Evolutionary conservation across 345 rosid genomes (phyloP), one percentile per base, ranked within the genome.

Genomic region (Eucalyptus pauciflora): DNA sequence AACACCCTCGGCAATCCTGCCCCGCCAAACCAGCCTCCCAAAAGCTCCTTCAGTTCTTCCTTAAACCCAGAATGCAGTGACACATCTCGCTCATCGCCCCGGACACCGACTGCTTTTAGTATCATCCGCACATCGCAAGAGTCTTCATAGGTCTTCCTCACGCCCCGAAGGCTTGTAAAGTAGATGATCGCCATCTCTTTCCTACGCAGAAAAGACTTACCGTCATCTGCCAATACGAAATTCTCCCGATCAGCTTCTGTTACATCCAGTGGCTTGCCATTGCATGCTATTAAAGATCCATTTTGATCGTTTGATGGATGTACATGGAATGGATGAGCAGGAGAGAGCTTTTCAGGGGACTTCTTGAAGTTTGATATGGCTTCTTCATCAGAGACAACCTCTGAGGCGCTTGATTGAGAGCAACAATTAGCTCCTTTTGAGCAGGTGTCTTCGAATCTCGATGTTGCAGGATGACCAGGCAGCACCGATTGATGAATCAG

Each of bases 21-120:
- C 86, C 92, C 56, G 87, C 89, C 87, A 29, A 89, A 87, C 51
- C 89, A 93, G 60, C 92, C 94, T 80, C 94, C 96, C 45, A 91
- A 88, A 10, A 96, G 91, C 90, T 93, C 97, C 90, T 90, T 94
- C 14, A 98, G 71, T 92, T 98, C 99, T 5, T 93, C 97, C 81
- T 94, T 96, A 86, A 96, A 98, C 88, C 97, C 97, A 3, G 92
- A 94, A 91, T 97, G 98, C 98, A 98, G 97, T 5, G 99, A 98
- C 14, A 97, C 95, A 79, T 98, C 99, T 54, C 98, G 91, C 88
- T 96, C 99, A 51, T 96, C 97, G 3, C 96, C 92, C 43, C 92
- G 90, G 86, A 96, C 89, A 1, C 96, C 94, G 12, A 93, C 88
- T 67, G 96, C 92, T 89, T 93, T 95, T 29, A 97, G 90, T 13